Percentiles rank a stretch among this genome's conserved stretches.
phyloP scores from a whole-genome alignment of 1,139 yeast species.

The Pneumocystis jirovecii region DNA sequence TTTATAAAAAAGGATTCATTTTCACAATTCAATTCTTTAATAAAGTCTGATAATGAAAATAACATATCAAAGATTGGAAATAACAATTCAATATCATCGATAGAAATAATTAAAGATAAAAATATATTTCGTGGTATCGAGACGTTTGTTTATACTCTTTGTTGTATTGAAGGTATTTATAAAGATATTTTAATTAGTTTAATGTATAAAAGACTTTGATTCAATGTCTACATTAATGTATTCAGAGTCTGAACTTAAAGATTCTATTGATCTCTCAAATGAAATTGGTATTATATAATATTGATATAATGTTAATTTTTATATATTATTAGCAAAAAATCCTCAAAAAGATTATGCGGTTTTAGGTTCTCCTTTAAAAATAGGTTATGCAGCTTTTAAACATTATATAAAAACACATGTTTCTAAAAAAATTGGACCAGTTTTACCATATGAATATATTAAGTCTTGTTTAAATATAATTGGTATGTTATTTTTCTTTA shows the following conservation, averaged over 20 bases:
- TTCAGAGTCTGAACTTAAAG: conserved; percentile 1
- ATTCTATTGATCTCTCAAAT: conserved; percentile 5
- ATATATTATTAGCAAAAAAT: conserved; percentile 5
- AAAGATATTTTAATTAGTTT: conserved; percentile 1
- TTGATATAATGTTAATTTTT: neutral
- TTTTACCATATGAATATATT: neutral
- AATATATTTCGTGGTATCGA: neutral
- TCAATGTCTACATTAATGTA: conserved; percentile 1
- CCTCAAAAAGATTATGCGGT: conserved; percentile 8
- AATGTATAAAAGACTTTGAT: conserved; percentile 2
- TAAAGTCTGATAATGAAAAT: neutral
- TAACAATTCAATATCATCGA: neutral
- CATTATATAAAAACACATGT: conserved; percentile 2
- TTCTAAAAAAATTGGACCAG: conserved; percentile 1
- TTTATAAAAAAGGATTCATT: neutral
- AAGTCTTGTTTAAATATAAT: neutral
- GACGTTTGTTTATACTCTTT: conserved; percentile 4
- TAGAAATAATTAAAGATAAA: neutral
- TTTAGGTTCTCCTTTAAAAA: conserved; percentile 9
- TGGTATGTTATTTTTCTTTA: neutral
- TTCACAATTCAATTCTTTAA: neutral
- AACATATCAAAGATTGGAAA: neutral
- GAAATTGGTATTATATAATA: conserved; percentile 1
- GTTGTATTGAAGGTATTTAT: conserved; percentile 2
- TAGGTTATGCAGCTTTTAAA: conserved; percentile 6